These are phyloP conservation scores for Diaporthe eres DNA, from an alignment of 2,329 filamentous ascomycete genomes.

Conservation along the genomic window DNA sequence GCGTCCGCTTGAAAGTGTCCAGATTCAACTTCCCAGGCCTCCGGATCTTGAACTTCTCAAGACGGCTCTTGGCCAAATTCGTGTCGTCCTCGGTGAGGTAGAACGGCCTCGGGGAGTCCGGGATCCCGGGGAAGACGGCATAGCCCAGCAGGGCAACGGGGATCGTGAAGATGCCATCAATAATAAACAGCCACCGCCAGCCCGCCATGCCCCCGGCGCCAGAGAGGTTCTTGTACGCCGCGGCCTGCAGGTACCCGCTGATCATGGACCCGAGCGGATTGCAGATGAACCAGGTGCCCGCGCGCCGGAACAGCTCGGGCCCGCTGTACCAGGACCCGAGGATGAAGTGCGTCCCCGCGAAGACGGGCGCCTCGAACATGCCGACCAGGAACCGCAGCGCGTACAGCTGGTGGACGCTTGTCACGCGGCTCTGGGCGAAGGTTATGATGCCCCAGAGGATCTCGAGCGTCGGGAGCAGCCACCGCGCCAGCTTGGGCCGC, in stretches of 20 bases:
- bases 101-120: slow-evolving; percentile 56
- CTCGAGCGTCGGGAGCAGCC: slow-evolving; percentile 50
- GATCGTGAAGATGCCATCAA: slow-evolving; percentile 71
- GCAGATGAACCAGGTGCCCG: slow-evolving; percentile 49
- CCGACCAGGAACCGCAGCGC: slow-evolving; percentile 50
- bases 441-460: slow-evolving; percentile 52
- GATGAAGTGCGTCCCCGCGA: slow-evolving; percentile 52
- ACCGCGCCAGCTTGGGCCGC: slow-evolving; percentile 50
- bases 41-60: slow-evolving; percentile 49
- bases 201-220: slow-evolving; percentile 63
- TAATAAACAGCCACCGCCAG: slow-evolving; percentile 70
- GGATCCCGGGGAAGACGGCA: slow-evolving; percentile 58
- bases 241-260: slow-evolving; percentile 61
- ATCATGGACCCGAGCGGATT: slow-evolving; percentile 50
- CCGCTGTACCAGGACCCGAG: slow-evolving; percentile 49
- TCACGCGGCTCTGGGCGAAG: slow-evolving; percentile 49
- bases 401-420: slow-evolving; percentile 50
- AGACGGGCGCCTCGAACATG: slow-evolving; percentile 52
- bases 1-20: slow-evolving; percentile 60
- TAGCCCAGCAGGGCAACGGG: slow-evolving; percentile 67
- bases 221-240: slow-evolving; percentile 67
- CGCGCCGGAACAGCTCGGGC: slow-evolving; percentile 50
- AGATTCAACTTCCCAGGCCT: slow-evolving; percentile 57
- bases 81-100: slow-evolving; percentile 54
- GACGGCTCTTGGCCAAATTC: slow-evolving; percentile 53